Evolutionary conservation across 345 rosid species (phyloP).

Genomic region (Iberis pinnata): DNA sequence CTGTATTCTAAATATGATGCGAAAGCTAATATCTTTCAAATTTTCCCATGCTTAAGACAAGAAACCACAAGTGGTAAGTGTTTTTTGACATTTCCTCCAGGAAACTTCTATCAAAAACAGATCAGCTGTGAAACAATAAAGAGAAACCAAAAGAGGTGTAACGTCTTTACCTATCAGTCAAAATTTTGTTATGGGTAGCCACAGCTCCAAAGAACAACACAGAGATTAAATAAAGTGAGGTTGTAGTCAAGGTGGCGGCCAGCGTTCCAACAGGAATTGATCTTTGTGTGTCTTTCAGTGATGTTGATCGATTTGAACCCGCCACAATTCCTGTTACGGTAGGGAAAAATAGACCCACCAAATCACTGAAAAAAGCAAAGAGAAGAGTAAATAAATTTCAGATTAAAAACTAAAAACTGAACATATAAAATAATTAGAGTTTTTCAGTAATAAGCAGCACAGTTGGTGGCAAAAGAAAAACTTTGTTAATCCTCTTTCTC

Average conservation of each 20-base stretch:
- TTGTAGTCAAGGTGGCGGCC: slow-evolving; percentile 87
- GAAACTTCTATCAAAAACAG: slow-evolving; percentile 18
- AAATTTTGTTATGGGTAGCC: slow-evolving; percentile 75
- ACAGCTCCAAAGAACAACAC: slow-evolving; percentile 85
- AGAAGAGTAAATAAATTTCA: slow-evolving; percentile 12
- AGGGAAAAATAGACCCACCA: slow-evolving; percentile 99
- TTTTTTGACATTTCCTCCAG: slow-evolving; percentile 11
- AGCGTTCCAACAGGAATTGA: slow-evolving; percentile 95
- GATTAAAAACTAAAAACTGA: slow-evolving; percentile 13
- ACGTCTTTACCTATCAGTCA: slow-evolving; percentile 73
- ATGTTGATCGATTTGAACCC: slow-evolving; percentile 94
- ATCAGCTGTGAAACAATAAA: slow-evolving; percentile 2
- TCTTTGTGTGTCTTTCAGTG: slow-evolving; percentile 89
- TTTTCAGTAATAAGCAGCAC: slow-evolving; percentile 13
- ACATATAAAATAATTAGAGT: slow-evolving; percentile 7
- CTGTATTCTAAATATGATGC: slow-evolving; percentile 10
- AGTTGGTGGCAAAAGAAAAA: slow-evolving; percentile 9
- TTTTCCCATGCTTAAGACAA: slow-evolving; percentile 14
- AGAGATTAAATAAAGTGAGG: slow-evolving; percentile 65
- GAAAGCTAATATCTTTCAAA: slow-evolving; percentile 1
- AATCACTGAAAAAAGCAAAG: slow-evolving; percentile 43
- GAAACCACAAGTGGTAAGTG: slow-evolving; percentile 8
- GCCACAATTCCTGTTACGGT: slow-evolving; percentile 99
- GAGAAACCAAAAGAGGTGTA: slow-evolving; percentile 8
- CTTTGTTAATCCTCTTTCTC: no score